Conservation (phyloP, 257 asterid species). For the Fraxinus anomala region DNA sequence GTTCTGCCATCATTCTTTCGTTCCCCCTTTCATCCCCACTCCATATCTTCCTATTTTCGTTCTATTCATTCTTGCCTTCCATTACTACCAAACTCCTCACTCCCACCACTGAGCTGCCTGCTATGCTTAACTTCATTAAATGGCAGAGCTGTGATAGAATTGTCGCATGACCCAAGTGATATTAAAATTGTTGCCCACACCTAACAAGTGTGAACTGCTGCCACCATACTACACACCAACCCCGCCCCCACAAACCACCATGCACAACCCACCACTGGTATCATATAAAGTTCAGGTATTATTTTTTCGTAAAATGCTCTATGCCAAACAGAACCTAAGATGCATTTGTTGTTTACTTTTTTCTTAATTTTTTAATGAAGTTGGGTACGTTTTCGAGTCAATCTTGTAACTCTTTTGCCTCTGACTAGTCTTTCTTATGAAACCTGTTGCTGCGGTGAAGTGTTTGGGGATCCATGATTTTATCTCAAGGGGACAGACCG, state of each 20-base stretch:
- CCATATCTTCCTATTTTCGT: not conserved
- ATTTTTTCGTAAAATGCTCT: not conserved
- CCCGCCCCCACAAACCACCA: not conserved
- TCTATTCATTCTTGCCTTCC: not conserved
- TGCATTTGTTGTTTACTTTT: not conserved
- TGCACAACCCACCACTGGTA: not conserved
- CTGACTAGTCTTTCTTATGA: constrained; percentile 2
- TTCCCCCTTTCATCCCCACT: not conserved
- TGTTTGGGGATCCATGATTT: constrained; percentile 8
- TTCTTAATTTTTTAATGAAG: not conserved
- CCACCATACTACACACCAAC: not conserved
- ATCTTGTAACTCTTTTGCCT: constrained; percentile 6
- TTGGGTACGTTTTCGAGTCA: constrained; percentile 14
- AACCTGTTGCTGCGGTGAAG: constrained; percentile 11
- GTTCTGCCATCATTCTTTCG: not conserved
- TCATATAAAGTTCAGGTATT: not conserved
- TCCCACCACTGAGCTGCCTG: not conserved
- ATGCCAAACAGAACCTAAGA: not conserved
- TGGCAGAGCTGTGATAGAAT: not conserved
- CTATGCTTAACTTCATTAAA: not conserved
- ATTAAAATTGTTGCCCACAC: not conserved
- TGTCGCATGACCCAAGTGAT: not conserved
- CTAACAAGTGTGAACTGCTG: not conserved
- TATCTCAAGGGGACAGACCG: constrained; percentile 11
- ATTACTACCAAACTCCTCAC: not conserved